A percentile compares a stretch with the other conserved stretches of the same genome.
Conservation (phyloP, 768 basidiomycete genomes). For the Suillus paluster region DNA sequence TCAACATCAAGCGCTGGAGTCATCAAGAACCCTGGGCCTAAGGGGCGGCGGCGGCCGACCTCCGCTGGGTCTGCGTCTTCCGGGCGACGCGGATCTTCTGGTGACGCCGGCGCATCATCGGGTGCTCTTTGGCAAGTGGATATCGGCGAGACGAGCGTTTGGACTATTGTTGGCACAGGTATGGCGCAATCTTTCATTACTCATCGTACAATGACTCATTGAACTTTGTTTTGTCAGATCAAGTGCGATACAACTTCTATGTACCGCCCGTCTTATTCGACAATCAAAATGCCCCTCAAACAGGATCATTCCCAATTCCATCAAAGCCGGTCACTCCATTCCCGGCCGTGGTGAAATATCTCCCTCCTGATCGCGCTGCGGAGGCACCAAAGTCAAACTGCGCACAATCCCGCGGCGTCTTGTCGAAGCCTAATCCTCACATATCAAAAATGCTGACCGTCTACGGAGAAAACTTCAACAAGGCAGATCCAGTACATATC, state of each 20-base stretch:
- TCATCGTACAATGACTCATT: constrained; percentile 20
- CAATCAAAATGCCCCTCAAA: constrained; percentile 73
- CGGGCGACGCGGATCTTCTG: constrained; percentile 64
- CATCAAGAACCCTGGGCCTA: constrained; percentile 42
- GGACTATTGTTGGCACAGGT: constrained; percentile 95
- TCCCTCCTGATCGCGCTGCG: constrained; percentile 85
- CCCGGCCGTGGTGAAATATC: constrained; percentile 88
- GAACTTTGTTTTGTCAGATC: constrained; percentile 52
- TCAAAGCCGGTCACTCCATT: constrained; percentile 85
- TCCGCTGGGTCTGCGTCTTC: constrained; percentile 77
- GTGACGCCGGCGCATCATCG: constrained; percentile 72
- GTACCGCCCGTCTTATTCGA: constrained; percentile 86
- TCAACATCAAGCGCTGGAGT: constrained; percentile 71
- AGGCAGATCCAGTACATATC: constrained; percentile 77
- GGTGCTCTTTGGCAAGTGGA: constrained; percentile 89
- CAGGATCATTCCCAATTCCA: constrained; percentile 76
- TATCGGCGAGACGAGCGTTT: constrained; percentile 91
- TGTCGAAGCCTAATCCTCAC: constrained; percentile 80
- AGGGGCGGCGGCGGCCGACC: constrained; percentile 71
- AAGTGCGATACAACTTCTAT: constrained; percentile 93
- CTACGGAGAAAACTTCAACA: constrained; percentile 89
- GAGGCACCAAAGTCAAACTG: constrained; percentile 80
- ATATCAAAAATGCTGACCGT: constrained; percentile 82
- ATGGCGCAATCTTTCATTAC: constrained; percentile 27
- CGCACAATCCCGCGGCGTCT: constrained; percentile 63